A percentile compares a stretch with the other conserved stretches of the same genome.
Evolutionary conservation across 1,139 yeast genomes (phyloP).

Genomic region (Debaryomyces nepalensis): DNA sequence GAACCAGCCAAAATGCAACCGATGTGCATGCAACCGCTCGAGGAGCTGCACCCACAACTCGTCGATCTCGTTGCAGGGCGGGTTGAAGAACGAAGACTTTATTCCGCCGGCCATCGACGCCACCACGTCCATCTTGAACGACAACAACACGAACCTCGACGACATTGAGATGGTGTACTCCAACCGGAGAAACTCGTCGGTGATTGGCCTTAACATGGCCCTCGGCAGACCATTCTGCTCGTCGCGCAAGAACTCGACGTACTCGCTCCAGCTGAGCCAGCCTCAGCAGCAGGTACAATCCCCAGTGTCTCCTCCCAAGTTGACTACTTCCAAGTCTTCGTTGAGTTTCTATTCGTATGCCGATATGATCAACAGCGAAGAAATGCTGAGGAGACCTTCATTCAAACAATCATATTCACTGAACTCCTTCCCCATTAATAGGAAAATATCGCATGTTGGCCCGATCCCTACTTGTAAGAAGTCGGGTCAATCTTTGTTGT

Average conservation of each 20-base stretch:
- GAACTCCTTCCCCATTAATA: conserved; percentile 3
- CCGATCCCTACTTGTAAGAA: conserved; percentile 16
- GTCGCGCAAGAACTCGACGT: conserved; percentile 46
- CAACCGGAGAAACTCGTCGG: conserved; percentile 60
- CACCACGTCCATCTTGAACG: conserved; percentile 65
- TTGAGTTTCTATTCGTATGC: conserved; percentile 79
- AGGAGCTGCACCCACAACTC: conserved; percentile 35
- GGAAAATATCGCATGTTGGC: conserved; percentile 11
- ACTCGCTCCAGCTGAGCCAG: conserved; percentile 33
- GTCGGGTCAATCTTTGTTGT: conserved; percentile 16
- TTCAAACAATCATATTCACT: conserved; percentile 36
- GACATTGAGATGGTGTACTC: conserved; percentile 72
- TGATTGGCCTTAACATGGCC: conserved; percentile 64
- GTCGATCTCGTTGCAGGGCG: conserved; percentile 31
- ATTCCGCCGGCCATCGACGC: conserved; percentile 88
- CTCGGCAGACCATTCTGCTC: conserved; percentile 51
- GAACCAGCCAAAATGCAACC: conserved; percentile 23
- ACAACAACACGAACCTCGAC: conserved; percentile 60
- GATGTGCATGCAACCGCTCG: conserved; percentile 22
- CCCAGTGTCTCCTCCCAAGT: conserved; percentile 46
- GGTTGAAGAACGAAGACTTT: conserved; percentile 57
- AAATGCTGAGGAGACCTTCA: conserved; percentile 62
- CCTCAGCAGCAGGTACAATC: conserved; percentile 20
- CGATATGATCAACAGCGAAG: conserved; percentile 73
- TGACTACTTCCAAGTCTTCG: conserved; percentile 49